Base-by-base conservation (phyloP, 805 yeast species). In the Sporopachydermia lactativora region DNA sequence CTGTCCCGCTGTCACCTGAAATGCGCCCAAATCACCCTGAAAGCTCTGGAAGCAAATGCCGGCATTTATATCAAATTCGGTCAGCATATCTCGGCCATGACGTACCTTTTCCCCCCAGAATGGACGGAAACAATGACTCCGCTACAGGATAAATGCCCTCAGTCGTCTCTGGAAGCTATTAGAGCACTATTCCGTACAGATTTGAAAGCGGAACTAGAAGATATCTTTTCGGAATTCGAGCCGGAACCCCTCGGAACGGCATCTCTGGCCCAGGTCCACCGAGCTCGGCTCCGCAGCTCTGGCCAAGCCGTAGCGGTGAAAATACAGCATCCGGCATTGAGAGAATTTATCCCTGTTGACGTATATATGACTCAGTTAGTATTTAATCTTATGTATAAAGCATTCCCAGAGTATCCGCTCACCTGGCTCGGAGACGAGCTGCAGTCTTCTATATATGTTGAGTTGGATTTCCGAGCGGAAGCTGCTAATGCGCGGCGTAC, bases 121-220 rank as follows among this genome's bases (percentile, higher is more conserved):
- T 92, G 99, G 99, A 89, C 97, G 1, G 75, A 75, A 13, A 78
- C 97, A 0, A 92, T 92, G 95, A 68, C 79, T 24, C 95, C 96
- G 1, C 62, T 92, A 40, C 97, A 89, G 53, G 95, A 88, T 51
- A 71, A 73, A 53, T 89, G 97, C 55, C 97, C 98, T 0, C 65
- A 69, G 48, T 80, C 95, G 1, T 71, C 86, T 0, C 49, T 75
- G 19, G 82, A 73, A 38, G 85, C 81, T 35, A 75, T 92, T 15
- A 63, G 68, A 35, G 62, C 64, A 13, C 71, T 92, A 81, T 76
- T 92, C 50, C 50, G 54, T 37, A 53, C 57, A 2, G 99, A 92
- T 55, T 62, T 81, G 46, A 86, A 86, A 1, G 49, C 54, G 11
- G 45, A 64, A 1, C 54, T 89, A 11, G 70, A 67, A 15, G 92